Percentiles rank a stretch among this genome's conserved stretches.
Conservation (phyloP, 352 stramenopile species). For the Pythium chondricola region DNA sequence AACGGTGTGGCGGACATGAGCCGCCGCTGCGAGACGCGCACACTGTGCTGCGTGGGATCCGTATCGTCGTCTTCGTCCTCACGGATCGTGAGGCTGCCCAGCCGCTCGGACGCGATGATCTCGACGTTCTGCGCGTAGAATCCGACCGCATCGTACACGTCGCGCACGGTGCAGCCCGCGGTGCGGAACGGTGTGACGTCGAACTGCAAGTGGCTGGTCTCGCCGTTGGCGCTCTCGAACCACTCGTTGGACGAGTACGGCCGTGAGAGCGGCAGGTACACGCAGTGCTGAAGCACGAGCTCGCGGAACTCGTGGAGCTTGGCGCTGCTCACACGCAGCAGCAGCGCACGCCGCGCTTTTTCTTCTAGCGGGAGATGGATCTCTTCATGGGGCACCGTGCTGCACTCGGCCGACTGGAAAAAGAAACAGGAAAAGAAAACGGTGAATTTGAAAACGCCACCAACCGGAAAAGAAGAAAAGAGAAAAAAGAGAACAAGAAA, state of each 20-base stretch:
- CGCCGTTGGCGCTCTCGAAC: slow-evolving; percentile 27
- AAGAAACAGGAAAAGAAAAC: not conserved
- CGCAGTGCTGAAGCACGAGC: slow-evolving; percentile 30
- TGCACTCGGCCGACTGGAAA: not conserved
- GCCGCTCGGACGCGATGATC: slow-evolving; percentile 8
- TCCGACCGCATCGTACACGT: slow-evolving; percentile 38
- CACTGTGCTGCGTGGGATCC: not conserved
- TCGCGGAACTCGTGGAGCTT: slow-evolving; percentile 29
- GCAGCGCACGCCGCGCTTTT: slow-evolving; percentile 18
- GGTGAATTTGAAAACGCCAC: too few relatives aligned
- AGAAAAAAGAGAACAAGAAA: not conserved
- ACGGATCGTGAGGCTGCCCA: slow-evolving; percentile 15
- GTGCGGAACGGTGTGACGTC: slow-evolving; percentile 40
- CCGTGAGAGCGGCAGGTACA: slow-evolving; percentile 24
- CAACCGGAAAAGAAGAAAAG: not conserved
- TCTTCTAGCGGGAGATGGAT: slow-evolving; percentile 13
- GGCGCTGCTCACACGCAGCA: slow-evolving; percentile 31
- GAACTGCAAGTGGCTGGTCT: slow-evolving; percentile 28
- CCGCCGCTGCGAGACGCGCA: slow-evolving; percentile 3
- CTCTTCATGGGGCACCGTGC: not conserved
- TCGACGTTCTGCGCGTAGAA: slow-evolving; percentile 43
- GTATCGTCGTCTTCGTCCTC: slow-evolving; percentile 10
- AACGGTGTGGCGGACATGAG: slow-evolving; percentile 1
- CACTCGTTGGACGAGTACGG: slow-evolving; percentile 33
- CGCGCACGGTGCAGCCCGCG: slow-evolving; percentile 19